Conservation (phyloP, 2,329 filamentous ascomycete genomes). For the Colletotrichum musae region DNA sequence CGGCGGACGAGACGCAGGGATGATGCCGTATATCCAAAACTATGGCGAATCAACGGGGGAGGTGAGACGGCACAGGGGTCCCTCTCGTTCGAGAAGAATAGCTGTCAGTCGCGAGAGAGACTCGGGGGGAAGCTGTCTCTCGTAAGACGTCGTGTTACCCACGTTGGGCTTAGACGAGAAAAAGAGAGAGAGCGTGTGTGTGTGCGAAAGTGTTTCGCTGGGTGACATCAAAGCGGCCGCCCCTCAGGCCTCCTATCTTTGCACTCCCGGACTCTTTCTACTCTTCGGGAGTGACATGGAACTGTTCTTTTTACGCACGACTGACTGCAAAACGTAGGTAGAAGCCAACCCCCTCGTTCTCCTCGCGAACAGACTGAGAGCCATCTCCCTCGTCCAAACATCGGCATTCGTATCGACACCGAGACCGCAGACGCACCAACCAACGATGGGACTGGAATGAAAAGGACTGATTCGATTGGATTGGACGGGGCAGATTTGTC, state of each 20-base stretch:
- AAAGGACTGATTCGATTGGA: slow-evolving; percentile 7
- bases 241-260: slow-evolving; percentile 29
- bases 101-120: background rate
- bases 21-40: slow-evolving; percentile 34
- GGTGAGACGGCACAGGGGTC: slow-evolving; percentile 34
- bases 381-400: slow-evolving; percentile 22
- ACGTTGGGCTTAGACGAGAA: slow-evolving; percentile 6
- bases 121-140: background rate
- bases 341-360: background rate
- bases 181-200: background rate
- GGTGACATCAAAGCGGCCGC: slow-evolving; percentile 35
- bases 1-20: slow-evolving; percentile 23
- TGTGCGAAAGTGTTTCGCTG: slow-evolving; percentile 33
- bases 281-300: background rate
- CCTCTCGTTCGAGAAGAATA: background rate
- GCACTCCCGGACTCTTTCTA: slow-evolving; percentile 20
- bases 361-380: background rate
- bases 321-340: background rate
- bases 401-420: slow-evolving; percentile 28
- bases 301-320: background rate
- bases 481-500: slow-evolving; percentile 24
- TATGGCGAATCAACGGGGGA: slow-evolving; percentile 37
- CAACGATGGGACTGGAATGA: background rate
- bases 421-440: slow-evolving; percentile 29
- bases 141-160: slow-evolving; percentile 14